These are phyloP conservation scores for Mortierella sp. DNA, from an alignment of 371 early-diverging fungal species.

Conservation along the genomic window DNA sequence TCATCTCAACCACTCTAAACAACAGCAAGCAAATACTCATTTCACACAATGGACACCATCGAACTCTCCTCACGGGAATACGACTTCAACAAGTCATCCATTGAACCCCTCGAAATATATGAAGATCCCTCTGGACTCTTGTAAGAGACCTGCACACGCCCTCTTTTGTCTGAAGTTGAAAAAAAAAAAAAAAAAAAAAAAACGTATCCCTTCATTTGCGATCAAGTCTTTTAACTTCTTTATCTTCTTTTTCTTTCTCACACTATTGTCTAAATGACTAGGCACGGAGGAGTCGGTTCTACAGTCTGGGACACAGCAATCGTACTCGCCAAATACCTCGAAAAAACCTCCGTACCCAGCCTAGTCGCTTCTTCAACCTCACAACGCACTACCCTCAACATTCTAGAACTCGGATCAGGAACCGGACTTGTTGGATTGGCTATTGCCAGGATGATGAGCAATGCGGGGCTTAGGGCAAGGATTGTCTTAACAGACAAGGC, in stretches of 20 bases:
- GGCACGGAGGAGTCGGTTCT: slow-evolving; percentile 61
- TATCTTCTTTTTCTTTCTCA: neutral
- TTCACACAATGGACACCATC: slow-evolving; percentile 24
- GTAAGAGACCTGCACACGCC: slow-evolving; percentile 10
- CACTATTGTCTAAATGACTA: neutral
- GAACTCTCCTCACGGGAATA: slow-evolving; percentile 44
- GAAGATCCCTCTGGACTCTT: slow-evolving; percentile 52
- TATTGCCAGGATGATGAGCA: slow-evolving; percentile 47
- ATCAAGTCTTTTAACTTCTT: no score
- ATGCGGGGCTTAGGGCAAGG: slow-evolving; percentile 14
- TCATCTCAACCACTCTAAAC: neutral
- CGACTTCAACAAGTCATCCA: slow-evolving; percentile 40
- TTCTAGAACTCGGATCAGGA: slow-evolving; percentile 69
- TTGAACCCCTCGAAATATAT: slow-evolving; percentile 44
- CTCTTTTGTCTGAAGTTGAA: neutral
- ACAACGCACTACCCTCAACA: slow-evolving; percentile 17
- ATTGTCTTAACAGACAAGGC: slow-evolving; percentile 63
- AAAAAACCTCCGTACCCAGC: slow-evolving; percentile 27
- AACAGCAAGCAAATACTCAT: neutral
- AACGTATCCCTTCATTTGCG: no score
- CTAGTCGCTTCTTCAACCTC: neutral
- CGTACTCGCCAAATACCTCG: slow-evolving; percentile 65
- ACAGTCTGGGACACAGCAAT: slow-evolving; percentile 68
- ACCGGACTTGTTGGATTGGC: slow-evolving; percentile 67
- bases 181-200: no score